phyloP scores from a whole-genome alignment of 441 rosid species.

The Biscutella laevigata region DNA sequence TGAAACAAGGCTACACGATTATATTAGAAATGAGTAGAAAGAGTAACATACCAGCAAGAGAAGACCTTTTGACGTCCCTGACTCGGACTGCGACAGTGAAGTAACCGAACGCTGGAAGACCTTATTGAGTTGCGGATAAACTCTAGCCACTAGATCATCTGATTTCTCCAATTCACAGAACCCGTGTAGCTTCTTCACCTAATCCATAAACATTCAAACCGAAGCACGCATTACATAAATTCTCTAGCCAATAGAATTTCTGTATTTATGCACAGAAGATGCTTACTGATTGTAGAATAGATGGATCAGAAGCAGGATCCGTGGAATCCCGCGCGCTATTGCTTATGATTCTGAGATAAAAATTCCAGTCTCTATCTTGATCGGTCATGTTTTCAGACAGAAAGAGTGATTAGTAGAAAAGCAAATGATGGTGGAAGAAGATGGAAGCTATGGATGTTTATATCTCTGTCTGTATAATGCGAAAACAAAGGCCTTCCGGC shows the following conservation, averaged over 20 bases:
- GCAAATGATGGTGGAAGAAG: not conserved
- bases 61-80: constrained; percentile 52
- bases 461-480: too few relatives aligned
- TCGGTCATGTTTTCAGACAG: constrained; percentile 29
- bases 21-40: not conserved
- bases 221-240: too few relatives aligned
- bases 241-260: not conserved
- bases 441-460: not conserved
- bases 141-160: constrained; percentile 79
- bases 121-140: constrained; percentile 70
- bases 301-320: constrained; percentile 84
- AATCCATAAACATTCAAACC: constrained; percentile 4
- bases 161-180: constrained; percentile 55
- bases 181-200: constrained; percentile 68
- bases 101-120: constrained; percentile 79
- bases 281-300: constrained; percentile 59
- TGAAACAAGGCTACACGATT: not conserved
- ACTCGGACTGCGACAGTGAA: constrained; percentile 50
- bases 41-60: constrained; percentile 55
- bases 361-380: constrained; percentile 60
- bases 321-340: constrained; percentile 67
- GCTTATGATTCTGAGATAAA: constrained; percentile 58
- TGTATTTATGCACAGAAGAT: not conserved
- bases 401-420: not conserved
- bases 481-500: too few relatives aligned